Evolutionary conservation across 257 asterid genomes (phyloP).

Genomic region (Paraleonurus japonicus): DNA sequence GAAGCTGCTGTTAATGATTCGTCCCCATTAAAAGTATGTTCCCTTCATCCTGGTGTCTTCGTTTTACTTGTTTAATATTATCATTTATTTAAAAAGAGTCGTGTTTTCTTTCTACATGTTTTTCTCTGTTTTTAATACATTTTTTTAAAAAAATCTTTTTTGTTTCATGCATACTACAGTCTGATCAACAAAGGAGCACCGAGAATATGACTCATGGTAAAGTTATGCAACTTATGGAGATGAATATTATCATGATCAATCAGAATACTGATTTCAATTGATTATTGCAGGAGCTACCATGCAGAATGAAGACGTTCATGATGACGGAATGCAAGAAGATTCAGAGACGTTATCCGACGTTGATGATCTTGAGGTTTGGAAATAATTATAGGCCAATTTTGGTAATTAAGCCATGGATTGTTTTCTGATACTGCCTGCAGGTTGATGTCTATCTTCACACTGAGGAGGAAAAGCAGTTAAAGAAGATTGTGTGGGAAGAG

Average conservation of each 20-base stretch:
- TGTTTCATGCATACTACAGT: conserved; percentile 30
- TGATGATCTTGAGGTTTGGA: conserved; percentile 71
- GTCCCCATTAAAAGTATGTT: conserved; percentile 29
- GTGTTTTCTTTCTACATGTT: too few relatives aligned
- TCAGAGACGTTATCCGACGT: conserved; percentile 69
- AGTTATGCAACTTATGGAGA: neutral
- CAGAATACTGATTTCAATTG: conserved; percentile 15
- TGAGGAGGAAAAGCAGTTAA: conserved; percentile 61
- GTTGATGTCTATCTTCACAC: conserved; percentile 62
- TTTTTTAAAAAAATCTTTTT: neutral
- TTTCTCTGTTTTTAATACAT: conserved; percentile 3
- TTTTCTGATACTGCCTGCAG: conserved; percentile 39
- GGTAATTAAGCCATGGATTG: neutral
- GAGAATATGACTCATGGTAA: conserved; percentile 26
- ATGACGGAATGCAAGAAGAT: conserved; percentile 42
- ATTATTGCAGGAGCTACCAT: conserved; percentile 40
- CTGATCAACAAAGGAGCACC: conserved; percentile 30
- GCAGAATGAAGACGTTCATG: conserved; percentile 6
- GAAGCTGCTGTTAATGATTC: conserved; percentile 49
- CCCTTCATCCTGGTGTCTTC: too few relatives aligned
- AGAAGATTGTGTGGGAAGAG: conserved; percentile 77
- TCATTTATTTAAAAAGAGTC: too few relatives aligned
- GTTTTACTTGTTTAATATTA: too few relatives aligned
- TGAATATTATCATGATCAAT: conserved; percentile 4
- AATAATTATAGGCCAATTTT: neutral